Evolutionary conservation across 2,329 filamentous ascomycete genomes (phyloP).

Genomic region (Beauveria sp.): DNA sequence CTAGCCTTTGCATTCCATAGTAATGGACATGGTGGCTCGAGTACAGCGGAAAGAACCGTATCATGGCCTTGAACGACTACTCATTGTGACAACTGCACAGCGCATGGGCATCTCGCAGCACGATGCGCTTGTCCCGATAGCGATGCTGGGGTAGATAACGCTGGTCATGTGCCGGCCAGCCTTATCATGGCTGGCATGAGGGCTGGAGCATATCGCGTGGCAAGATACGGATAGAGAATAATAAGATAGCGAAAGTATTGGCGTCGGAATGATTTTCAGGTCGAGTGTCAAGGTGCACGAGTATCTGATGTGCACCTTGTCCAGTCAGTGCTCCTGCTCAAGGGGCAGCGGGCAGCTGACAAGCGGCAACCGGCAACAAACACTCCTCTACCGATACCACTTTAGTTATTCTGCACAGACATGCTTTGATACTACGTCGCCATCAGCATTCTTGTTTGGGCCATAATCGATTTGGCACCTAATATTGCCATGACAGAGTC

Average conservation of each 20-base stretch:
- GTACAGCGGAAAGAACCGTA: slow-evolving; percentile 9
- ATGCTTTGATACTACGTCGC: neutral
- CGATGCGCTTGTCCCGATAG: slow-evolving; percentile 2
- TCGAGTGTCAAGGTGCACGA: neutral
- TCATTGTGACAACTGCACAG: neutral
- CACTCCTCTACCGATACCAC: neutral
- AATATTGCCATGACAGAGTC: neutral
- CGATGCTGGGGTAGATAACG: slow-evolving; percentile 8
- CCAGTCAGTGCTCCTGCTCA: neutral
- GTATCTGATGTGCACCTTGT: neutral
- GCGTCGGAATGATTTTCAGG: neutral
- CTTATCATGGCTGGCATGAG: slow-evolving; percentile 4
- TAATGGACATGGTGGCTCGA: neutral
- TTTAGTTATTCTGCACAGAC: neutral
- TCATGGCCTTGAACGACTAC: neutral
- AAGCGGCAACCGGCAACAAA: neutral
- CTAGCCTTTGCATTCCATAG: neutral
- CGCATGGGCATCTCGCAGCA: neutral
- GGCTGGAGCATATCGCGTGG: neutral
- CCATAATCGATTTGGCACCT: neutral
- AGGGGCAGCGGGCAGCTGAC: neutral
- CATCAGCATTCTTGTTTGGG: neutral
- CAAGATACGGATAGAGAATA: neutral
- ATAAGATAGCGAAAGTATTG: neutral
- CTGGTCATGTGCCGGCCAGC: neutral